These are phyloP conservation scores for Euphorbia peplus DNA, from an alignment of 345 rosid species.

Conservation along the genomic window DNA sequence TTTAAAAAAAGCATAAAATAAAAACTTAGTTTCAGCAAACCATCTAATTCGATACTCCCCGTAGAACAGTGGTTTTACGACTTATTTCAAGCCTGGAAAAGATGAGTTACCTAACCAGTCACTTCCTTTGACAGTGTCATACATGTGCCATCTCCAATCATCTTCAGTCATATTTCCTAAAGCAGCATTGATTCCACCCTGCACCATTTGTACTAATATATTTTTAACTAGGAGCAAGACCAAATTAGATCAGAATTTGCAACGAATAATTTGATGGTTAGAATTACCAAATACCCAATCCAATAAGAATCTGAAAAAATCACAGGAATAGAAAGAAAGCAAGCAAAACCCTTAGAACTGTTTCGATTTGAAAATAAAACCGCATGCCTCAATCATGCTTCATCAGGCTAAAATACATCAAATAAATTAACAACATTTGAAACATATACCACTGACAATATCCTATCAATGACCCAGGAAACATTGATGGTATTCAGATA, in stretches of 20 bases:
- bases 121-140: slow-evolving; percentile 98
- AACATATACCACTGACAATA: not conserved
- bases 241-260: not conserved
- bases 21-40: not conserved
- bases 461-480: not conserved
- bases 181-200: slow-evolving; percentile 99
- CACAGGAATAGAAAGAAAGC: not conserved
- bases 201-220: slow-evolving; percentile 12
- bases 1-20: not conserved
- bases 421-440: not conserved
- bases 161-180: slow-evolving; percentile 96
- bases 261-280: not conserved
- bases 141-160: slow-evolving; percentile 99
- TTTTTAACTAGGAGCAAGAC: slow-evolving; percentile 5
- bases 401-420: not conserved
- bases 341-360: not conserved
- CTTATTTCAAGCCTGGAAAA: not conserved
- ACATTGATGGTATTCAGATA: not conserved
- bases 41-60: not conserved
- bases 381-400: slow-evolving; percentile 1
- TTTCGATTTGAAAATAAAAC: not conserved
- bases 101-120: slow-evolving; percentile 83
- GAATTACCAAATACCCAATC: not conserved
- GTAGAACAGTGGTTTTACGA: not conserved
- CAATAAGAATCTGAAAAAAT: not conserved